Evolutionary conservation across 148 eudicot species (phyloP).

Genomic region (Fagopyrum homotropicum): DNA sequence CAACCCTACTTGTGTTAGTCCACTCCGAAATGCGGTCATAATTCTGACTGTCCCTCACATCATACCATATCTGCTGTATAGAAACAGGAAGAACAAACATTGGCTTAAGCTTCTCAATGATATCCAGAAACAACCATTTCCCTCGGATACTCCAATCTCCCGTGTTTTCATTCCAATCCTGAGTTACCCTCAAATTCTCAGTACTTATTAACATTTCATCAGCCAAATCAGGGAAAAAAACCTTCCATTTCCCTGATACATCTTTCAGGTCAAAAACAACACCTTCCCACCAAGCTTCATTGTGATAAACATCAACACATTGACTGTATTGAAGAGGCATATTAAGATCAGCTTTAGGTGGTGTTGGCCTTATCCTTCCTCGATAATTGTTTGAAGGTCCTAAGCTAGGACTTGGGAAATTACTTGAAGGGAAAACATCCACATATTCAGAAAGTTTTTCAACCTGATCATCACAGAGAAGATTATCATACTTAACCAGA

Average conservation of each 20-base stretch:
- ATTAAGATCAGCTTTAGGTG: constrained; percentile 18
- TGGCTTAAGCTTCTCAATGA: constrained; percentile 37
- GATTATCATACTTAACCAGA: constrained; percentile 42
- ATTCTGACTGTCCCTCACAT: constrained; percentile 40
- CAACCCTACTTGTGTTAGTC: constrained; percentile 30
- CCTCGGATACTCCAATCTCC: constrained; percentile 63
- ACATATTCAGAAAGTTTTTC: constrained; percentile 29
- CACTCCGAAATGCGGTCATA: constrained; percentile 49
- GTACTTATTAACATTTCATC: constrained; percentile 36
- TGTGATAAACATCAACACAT: constrained; percentile 64
- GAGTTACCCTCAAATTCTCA: constrained; percentile 37
- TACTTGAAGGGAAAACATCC: constrained; percentile 34
- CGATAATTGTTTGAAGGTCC: constrained; percentile 16
- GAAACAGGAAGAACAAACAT: constrained; percentile 49
- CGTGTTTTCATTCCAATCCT: constrained; percentile 65
- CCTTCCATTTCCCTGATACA: constrained; percentile 28
- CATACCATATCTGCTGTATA: constrained; percentile 82
- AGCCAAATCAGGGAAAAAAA: constrained; percentile 91
- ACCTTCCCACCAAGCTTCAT: constrained; percentile 99
- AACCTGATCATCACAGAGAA: constrained; percentile 30
- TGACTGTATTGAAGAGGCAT: constrained; percentile 40
- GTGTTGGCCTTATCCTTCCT: constrained; percentile 58
- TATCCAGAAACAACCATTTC: constrained; percentile 69
- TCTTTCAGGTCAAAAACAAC: constrained; percentile 58
- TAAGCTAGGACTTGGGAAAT: constrained; percentile 20